Conservation (phyloP, 306 rosid genomes). For the Biancaea sappan region DNA sequence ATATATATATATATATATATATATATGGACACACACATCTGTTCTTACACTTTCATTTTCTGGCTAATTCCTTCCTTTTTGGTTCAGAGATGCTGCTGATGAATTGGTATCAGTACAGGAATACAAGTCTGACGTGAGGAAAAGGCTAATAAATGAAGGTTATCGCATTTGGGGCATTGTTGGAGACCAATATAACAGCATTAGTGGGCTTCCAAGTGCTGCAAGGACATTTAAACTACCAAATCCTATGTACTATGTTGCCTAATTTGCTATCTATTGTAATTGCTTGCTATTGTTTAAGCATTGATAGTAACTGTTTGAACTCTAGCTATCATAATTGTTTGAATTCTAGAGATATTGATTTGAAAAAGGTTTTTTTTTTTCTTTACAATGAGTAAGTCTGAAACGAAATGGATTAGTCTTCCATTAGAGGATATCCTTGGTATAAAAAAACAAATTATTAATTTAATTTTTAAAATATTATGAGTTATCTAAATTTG, state of each 20-base stretch:
- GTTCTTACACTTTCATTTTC: not conserved
- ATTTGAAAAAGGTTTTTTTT: too few species aligned
- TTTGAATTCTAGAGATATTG: too few species aligned
- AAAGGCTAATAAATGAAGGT: conserved; percentile 35
- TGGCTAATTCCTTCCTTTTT: not conserved
- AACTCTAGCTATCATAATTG: too few species aligned
- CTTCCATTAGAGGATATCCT: too few species aligned
- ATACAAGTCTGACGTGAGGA: conserved; percentile 50
- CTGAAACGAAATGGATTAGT: too few species aligned
- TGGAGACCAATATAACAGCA: conserved; percentile 53
- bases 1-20: too few species aligned
- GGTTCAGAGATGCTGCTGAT: conserved; percentile 38
- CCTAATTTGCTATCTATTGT: conserved; percentile 25
- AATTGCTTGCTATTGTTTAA: not conserved
- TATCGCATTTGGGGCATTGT: conserved; percentile 48
- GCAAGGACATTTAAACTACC: conserved; percentile 54
- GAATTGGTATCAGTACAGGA: conserved; percentile 37
- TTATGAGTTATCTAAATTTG: too few species aligned
- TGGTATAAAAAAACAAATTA: too few species aligned
- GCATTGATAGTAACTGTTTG: too few species aligned
- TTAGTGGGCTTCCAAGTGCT: conserved; percentile 44
- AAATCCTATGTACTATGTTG: conserved; percentile 51
- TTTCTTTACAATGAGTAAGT: too few species aligned
- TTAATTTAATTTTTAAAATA: too few species aligned
- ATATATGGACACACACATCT: too few species aligned